Conservation (phyloP, 495 filamentous ascomycete species). For the Lophiotrema nucula region DNA sequence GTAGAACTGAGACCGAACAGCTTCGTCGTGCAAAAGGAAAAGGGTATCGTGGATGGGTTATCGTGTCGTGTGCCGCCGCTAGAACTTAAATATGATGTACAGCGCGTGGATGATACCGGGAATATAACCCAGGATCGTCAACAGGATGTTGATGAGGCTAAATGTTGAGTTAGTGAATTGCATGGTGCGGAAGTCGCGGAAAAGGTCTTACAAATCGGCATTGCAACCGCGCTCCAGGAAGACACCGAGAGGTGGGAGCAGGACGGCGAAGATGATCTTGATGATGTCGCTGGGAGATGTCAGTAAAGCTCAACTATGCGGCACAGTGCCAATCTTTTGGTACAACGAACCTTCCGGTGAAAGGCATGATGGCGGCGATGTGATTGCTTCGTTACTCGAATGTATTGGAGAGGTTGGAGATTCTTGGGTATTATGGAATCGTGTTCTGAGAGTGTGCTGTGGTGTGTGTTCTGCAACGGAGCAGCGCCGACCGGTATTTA, state of each 20-base stretch:
- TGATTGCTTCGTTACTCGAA: constrained; percentile 1
- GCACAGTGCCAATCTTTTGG: not conserved
- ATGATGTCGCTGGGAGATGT: constrained; percentile 67
- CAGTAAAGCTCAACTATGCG: not conserved
- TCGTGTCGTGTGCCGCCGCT: constrained; percentile 14
- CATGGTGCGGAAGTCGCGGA: not conserved
- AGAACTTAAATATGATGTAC: constrained; percentile 56
- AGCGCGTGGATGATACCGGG: constrained; percentile 48
- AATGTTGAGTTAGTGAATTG: not conserved
- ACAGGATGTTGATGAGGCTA: constrained; percentile 74
- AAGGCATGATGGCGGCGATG: constrained; percentile 53
- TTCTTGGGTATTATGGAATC: not conserved
- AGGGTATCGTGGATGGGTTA: constrained; percentile 30
- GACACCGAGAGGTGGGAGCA: constrained; percentile 86
- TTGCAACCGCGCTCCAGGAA: constrained; percentile 87
- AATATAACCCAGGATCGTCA: constrained; percentile 70
- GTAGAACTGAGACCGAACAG: not conserved
- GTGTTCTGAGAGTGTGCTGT: not conserved
- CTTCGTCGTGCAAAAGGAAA: constrained; percentile 11
- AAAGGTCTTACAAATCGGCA: constrained; percentile 63
- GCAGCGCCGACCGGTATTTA: no score
- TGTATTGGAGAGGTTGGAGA: not conserved
- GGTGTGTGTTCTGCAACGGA: no score
- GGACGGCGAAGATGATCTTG: constrained; percentile 86
- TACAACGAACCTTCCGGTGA: constrained; percentile 54